A percentile compares a stretch with the other conserved stretches of the same genome.
Evolutionary conservation across 306 rosid species (phyloP).

Genomic region (Casuarina cunninghamiana): DNA sequence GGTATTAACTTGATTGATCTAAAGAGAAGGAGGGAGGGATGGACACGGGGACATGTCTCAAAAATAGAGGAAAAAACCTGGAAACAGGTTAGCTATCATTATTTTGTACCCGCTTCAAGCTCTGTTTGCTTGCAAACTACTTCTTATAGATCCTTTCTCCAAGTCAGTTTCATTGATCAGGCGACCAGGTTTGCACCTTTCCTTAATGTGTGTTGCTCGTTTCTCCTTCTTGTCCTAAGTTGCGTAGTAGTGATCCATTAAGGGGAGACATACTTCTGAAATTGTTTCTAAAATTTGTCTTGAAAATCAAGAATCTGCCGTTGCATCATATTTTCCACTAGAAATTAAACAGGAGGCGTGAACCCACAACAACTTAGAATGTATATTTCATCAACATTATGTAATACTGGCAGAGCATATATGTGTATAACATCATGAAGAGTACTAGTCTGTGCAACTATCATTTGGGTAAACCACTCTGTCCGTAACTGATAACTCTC

Average conservation of each 20-base stretch:
- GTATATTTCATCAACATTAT: too few species aligned
- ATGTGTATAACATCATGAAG: too few species aligned
- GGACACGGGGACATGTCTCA: too few species aligned
- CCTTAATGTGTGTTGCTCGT: neutral
- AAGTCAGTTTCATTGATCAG: neutral
- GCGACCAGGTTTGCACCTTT: neutral
- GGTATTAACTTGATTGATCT: too few species aligned
- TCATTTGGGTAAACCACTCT: neutral
- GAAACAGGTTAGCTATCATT: neutral
- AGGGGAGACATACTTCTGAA: neutral
- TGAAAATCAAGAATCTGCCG: neutral
- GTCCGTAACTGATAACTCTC: neutral
- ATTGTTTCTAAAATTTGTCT: neutral
- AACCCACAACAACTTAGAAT: too few species aligned
- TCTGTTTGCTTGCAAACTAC: neutral
- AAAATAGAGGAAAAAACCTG: neutral
- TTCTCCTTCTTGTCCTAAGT: neutral
- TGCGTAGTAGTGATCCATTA: neutral
- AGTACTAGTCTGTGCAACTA: neutral
- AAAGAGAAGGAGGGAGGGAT: too few species aligned
- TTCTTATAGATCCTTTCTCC: neutral
- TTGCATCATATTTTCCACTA: too few species aligned
- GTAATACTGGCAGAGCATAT: too few species aligned
- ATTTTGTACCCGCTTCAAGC: neutral
- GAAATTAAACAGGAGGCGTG: too few species aligned